A percentile compares a stretch with the other conserved stretches of the same genome.
These are phyloP conservation scores for Aristolochia fimbriata DNA, from an alignment of 164 flowering plant species.

Conservation along the genomic window DNA sequence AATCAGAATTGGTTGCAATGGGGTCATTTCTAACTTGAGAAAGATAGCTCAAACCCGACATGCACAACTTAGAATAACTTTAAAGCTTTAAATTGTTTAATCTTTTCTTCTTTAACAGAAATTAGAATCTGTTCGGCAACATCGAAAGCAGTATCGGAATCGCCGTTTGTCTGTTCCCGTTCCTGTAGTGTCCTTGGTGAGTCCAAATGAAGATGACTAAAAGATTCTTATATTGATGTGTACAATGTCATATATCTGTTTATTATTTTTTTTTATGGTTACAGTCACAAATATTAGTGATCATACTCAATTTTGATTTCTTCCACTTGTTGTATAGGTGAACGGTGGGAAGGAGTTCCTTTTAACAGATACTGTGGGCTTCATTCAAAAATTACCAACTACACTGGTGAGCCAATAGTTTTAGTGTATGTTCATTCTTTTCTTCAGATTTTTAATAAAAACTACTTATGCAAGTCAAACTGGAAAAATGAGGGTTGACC, in stretches of 20 bases:
- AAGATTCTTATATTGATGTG: neutral
- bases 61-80: too few relatives aligned
- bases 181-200: conserved; percentile 89
- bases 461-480: neutral
- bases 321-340: conserved; percentile 37
- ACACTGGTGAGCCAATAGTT: conserved; percentile 48
- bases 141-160: conserved; percentile 74
- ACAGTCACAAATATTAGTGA: too few relatives aligned
- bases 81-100: too few relatives aligned
- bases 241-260: neutral
- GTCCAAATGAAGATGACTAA: conserved; percentile 4
- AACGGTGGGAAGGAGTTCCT: conserved; percentile 86
- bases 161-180: conserved; percentile 79
- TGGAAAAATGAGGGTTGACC: neutral
- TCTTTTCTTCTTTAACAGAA: conserved; percentile 34
- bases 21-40: too few relatives aligned
- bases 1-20: too few relatives aligned
- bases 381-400: conserved; percentile 93
- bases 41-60: too few relatives aligned
- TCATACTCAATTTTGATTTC: conserved; percentile 3
- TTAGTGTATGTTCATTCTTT: neutral
- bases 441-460: neutral
- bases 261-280: neutral
- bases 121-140: conserved; percentile 82
- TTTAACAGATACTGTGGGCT: conserved; percentile 95